Percentiles rank a stretch among this genome's conserved stretches.
Conservation (phyloP, 2,329 filamentous ascomycete genomes). For the Ambrosiella cleistominuta region DNA sequence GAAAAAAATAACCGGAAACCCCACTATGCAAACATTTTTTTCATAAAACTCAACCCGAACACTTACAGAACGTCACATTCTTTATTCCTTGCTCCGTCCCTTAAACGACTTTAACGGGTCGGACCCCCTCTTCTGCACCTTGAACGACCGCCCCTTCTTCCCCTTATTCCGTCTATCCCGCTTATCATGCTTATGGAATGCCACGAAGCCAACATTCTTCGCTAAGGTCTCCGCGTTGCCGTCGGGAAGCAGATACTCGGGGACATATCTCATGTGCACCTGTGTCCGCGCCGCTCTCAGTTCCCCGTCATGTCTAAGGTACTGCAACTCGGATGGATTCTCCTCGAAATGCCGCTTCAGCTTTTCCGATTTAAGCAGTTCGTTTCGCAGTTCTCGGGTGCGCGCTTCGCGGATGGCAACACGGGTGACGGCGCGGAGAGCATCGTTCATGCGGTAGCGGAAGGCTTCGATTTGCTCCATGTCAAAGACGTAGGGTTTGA, state of each 20-base stretch:
- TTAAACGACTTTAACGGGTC: slow-evolving; percentile 83
- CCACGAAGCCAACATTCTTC: slow-evolving; percentile 46
- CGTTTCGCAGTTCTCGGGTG: slow-evolving; percentile 70
- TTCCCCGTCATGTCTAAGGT: slow-evolving; percentile 80
- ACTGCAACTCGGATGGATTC: slow-evolving; percentile 74
- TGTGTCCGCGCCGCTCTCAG: slow-evolving; percentile 69
- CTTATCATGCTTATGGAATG: slow-evolving; percentile 39
- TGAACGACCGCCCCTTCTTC: slow-evolving; percentile 22
- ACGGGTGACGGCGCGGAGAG: slow-evolving; percentile 72
- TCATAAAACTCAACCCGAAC: not conserved
- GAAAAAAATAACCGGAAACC: not conserved
- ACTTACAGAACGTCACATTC: not conserved
- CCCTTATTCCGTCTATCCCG: slow-evolving; percentile 24
- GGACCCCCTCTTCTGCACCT: slow-evolving; percentile 32
- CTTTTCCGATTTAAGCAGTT: slow-evolving; percentile 86
- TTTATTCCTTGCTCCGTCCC: slow-evolving; percentile 24
- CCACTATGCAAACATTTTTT: not conserved
- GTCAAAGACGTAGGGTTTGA: slow-evolving; percentile 87
- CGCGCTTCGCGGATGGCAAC: slow-evolving; percentile 81
- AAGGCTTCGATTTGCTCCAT: slow-evolving; percentile 89
- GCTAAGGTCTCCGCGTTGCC: slow-evolving; percentile 53
- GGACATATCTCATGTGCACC: slow-evolving; percentile 81
- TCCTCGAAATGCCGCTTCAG: slow-evolving; percentile 93
- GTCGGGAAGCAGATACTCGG: slow-evolving; percentile 75
- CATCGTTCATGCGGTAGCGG: slow-evolving; percentile 86